Evolutionary conservation across 2,329 filamentous ascomycete species (phyloP).

Genomic region (Xylariaceae sp.): DNA sequence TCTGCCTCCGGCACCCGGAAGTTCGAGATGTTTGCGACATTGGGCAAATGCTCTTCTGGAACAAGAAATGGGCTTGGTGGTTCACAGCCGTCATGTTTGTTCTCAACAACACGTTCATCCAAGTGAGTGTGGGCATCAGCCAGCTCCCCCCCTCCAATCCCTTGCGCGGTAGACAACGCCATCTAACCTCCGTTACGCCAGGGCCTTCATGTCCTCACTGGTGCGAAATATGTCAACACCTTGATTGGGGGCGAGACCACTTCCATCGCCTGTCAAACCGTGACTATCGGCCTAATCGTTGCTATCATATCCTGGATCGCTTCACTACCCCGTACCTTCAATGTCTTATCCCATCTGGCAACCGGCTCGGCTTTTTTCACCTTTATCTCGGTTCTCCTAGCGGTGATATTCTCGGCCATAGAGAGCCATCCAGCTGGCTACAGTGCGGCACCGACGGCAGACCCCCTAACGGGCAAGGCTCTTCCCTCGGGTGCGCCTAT

Average conservation of each 20-base stretch:
- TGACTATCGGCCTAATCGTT: conserved; percentile 71
- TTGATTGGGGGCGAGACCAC: conserved; percentile 63
- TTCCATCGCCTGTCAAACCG: conserved; percentile 62
- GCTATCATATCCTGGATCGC: conserved; percentile 70
- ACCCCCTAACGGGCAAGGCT: conserved; percentile 16
- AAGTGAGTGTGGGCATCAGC: conserved; percentile 43
- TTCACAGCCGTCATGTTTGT: conserved; percentile 79
- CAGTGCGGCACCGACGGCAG: conserved; percentile 35
- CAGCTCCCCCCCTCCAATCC: not conserved
- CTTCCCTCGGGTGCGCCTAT: conserved; percentile 53
- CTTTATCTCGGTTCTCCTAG: conserved; percentile 80
- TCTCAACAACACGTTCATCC: conserved; percentile 89
- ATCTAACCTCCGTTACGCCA: conserved; percentile 28
- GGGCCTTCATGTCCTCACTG: conserved; percentile 77
- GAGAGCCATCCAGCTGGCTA: conserved; percentile 69
- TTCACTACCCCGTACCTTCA: conserved; percentile 82
- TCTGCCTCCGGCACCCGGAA: conserved; percentile 85
- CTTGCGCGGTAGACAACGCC: not conserved
- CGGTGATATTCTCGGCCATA: conserved; percentile 74
- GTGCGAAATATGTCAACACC: conserved; percentile 84
- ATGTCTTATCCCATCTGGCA: conserved; percentile 70
- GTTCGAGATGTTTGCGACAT: conserved; percentile 91
- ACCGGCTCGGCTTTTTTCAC: conserved; percentile 80
- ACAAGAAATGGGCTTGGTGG: conserved; percentile 67
- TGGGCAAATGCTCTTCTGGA: conserved; percentile 92